Evolutionary conservation across 805 yeast genomes (phyloP).

Genomic region (Barnettozyma pratensis): DNA sequence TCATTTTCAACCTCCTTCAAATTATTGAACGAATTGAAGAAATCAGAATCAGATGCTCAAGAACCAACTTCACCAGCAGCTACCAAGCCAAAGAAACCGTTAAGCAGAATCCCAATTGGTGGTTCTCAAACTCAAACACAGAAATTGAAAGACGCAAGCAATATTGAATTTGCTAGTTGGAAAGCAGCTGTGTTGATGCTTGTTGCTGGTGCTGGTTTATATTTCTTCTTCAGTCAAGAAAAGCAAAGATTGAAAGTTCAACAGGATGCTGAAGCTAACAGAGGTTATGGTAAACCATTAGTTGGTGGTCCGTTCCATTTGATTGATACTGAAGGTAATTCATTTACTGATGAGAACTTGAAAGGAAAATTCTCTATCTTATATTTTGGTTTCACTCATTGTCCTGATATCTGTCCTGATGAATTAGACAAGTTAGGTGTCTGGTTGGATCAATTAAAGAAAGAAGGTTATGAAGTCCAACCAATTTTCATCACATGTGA

Average conservation of each 20-base stretch:
- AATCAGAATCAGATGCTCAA: constrained; percentile 4
- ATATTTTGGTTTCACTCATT: constrained; percentile 96
- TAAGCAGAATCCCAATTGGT: constrained; percentile 79
- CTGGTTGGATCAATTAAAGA: constrained; percentile 55
- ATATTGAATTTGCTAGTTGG: constrained; percentile 79
- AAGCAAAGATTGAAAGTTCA: constrained; percentile 70
- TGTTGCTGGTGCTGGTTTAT: constrained; percentile 64
- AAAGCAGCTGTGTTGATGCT: constrained; percentile 68
- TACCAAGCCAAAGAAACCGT: constrained; percentile 45
- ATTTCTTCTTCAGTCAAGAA: constrained; percentile 68
- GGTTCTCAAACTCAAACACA: constrained; percentile 34
- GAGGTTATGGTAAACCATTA: constrained; percentile 87
- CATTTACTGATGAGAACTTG: constrained; percentile 73
- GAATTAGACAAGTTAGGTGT: constrained; percentile 88
- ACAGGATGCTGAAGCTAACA: constrained; percentile 75
- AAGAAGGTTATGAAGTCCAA: constrained; percentile 56
- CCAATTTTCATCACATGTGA: constrained; percentile 95
- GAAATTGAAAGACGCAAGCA: constrained; percentile 32
- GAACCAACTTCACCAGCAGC: neutral
- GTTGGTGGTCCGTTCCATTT: constrained; percentile 88
- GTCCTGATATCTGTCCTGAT: constrained; percentile 99
- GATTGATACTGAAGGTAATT: constrained; percentile 62
- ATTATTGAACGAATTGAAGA: constrained; percentile 13
- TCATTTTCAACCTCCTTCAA: constrained; percentile 7
- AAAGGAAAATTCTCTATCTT: constrained; percentile 74